phyloP scores from a whole-genome alignment of 1,284 basidiomycete genomes.

The Cutaneotrichosporon dermatis region DNA sequence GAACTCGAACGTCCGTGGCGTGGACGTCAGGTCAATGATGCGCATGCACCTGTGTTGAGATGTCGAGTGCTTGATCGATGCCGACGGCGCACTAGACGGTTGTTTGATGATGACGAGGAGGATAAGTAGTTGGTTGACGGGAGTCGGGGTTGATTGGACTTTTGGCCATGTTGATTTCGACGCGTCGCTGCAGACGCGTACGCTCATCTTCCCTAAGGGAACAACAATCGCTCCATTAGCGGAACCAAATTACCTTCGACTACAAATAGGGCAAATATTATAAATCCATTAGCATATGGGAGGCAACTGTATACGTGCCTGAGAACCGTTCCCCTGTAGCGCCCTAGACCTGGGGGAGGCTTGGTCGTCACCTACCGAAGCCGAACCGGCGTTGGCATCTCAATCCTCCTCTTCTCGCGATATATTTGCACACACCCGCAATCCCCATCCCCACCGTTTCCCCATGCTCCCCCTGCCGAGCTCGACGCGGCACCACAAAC shows the following conservation, averaged over 20 bases:
- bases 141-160: too few relatives aligned
- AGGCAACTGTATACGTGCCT: not conserved
- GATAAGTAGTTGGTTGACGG: not conserved
- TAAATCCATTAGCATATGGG: too few relatives aligned
- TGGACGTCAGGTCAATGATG: not conserved
- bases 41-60: not conserved
- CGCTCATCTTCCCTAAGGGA: not conserved
- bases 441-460: not conserved
- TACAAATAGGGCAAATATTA: too few relatives aligned
- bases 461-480: conserved; percentile 12
- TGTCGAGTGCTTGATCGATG: not conserved
- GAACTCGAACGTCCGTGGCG: not conserved
- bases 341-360: too few relatives aligned
- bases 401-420: not conserved
- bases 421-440: not conserved
- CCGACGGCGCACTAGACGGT: not conserved
- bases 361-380: not conserved
- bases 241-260: not conserved
- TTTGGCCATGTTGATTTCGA: not conserved
- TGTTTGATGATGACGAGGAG: not conserved
- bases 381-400: not conserved
- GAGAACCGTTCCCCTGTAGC: too few relatives aligned
- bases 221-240: not conserved
- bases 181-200: not conserved
- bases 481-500: conserved; percentile 2